phyloP scores from a whole-genome alignment of 2,329 filamentous ascomycete species.

The Penicillium sp. region DNA sequence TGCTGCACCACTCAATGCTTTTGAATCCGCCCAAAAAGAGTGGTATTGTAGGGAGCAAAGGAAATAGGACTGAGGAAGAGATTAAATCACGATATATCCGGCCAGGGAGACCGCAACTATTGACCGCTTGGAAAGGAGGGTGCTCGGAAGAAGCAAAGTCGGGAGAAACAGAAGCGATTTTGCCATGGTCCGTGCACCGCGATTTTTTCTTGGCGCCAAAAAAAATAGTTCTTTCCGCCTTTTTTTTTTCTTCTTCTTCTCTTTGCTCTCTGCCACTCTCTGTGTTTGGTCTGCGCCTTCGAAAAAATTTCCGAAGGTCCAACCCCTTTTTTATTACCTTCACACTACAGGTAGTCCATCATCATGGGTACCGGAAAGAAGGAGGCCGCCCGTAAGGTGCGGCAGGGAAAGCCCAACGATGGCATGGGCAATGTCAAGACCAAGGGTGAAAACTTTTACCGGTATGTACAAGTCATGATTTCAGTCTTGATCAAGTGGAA shows the following conservation, averaged over 20 bases:
- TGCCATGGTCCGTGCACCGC: slow-evolving; percentile 40
- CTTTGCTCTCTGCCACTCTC: slow-evolving; percentile 34
- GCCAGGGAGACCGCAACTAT: slow-evolving; percentile 5
- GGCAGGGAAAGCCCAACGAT: slow-evolving; percentile 81
- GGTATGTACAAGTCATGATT: slow-evolving; percentile 51
- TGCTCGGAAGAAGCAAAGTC: slow-evolving; percentile 23
- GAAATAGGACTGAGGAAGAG: not conserved
- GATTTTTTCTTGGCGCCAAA: slow-evolving; percentile 36
- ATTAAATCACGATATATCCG: slow-evolving; percentile 3
- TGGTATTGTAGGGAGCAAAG: not conserved
- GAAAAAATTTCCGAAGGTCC: slow-evolving; percentile 27
- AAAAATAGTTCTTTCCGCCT: slow-evolving; percentile 32
- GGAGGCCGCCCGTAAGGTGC: slow-evolving; percentile 76
- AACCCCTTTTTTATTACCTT: slow-evolving; percentile 18
- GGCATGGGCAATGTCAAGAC: slow-evolving; percentile 87
- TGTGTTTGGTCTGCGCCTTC: slow-evolving; percentile 27
- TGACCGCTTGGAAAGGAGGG: slow-evolving; percentile 13
- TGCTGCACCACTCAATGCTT: slow-evolving; percentile 18
- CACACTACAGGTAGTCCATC: slow-evolving; percentile 17
- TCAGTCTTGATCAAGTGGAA: not conserved
- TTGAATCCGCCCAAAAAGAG: not conserved
- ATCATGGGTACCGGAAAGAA: slow-evolving; percentile 89
- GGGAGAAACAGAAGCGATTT: slow-evolving; percentile 39
- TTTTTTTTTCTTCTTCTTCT: slow-evolving; percentile 32
- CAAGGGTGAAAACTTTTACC: slow-evolving; percentile 99